Evolutionary conservation across 139 green algal species (phyloP).

Genomic region (Micractinium sp.): DNA sequence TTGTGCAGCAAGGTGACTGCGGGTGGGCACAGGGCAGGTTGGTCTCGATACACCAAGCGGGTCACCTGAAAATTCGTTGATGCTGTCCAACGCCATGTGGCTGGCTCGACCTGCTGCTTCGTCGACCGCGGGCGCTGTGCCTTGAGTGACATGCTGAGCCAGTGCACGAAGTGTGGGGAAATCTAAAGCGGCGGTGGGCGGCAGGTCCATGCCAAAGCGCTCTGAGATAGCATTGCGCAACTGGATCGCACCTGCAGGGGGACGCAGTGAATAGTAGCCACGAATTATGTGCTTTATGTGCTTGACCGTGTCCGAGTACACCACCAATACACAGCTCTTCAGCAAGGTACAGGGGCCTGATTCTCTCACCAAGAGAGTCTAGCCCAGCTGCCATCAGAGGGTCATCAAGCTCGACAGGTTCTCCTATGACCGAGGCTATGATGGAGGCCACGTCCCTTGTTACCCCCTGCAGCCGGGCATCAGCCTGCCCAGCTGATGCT

Average conservation of each 20-base stretch:
- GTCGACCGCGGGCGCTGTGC: background rate
- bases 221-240: conserved; percentile 40
- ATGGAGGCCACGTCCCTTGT: background rate
- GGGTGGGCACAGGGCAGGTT: too few species aligned
- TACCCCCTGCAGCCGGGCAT: background rate
- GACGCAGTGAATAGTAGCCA: too few species aligned
- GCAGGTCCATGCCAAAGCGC: conserved; percentile 49
- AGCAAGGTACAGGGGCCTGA: background rate
- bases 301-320: background rate
- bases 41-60: too few species aligned
- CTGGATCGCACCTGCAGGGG: conserved; percentile 1
- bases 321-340: background rate
- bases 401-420: background rate
- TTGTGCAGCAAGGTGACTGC: too few species aligned
- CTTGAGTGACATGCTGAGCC: conserved; percentile 27
- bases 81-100: too few species aligned
- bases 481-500: too few species aligned
- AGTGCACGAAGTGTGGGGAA: conserved; percentile 52
- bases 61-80: too few species aligned
- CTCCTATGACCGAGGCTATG: background rate
- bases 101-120: too few species aligned
- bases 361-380: conserved; percentile 56
- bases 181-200: conserved; percentile 54
- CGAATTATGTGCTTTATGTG: too few species aligned
- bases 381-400: conserved; percentile 69